Evolutionary conservation across 2,329 filamentous ascomycete species (phyloP).

Genomic region (Orbilia ellipsospora): DNA sequence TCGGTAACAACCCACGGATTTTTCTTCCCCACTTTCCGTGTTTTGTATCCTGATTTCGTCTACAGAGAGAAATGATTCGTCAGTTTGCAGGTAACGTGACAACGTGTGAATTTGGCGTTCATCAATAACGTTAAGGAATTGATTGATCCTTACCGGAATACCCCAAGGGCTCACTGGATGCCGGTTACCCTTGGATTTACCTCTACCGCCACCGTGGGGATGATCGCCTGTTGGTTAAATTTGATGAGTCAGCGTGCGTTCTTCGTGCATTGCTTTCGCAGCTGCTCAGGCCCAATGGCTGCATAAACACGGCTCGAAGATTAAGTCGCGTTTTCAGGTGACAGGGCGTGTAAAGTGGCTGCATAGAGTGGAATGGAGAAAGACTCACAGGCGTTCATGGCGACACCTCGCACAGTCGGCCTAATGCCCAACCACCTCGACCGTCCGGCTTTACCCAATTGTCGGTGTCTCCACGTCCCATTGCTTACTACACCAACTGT

Average conservation of each 20-base stretch:
- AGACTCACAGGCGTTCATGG: constrained; percentile 90
- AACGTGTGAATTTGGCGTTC: constrained; percentile 14
- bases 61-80: constrained; percentile 57
- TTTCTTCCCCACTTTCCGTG: constrained; percentile 56
- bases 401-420: constrained; percentile 94
- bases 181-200: constrained; percentile 98
- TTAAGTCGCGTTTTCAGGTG: not conserved
- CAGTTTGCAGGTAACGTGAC: constrained; percentile 39
- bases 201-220: constrained; percentile 97
- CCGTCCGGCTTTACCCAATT: constrained; percentile 93
- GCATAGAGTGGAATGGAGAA: not conserved
- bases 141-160: constrained; percentile 77
- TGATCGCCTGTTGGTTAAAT: constrained; percentile 74
- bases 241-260: constrained; percentile 49
- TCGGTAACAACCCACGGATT: constrained; percentile 51
- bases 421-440: constrained; percentile 93
- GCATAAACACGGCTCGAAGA: constrained; percentile 4
- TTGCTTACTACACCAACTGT: constrained; percentile 97
- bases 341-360: not conserved
- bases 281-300: not conserved
- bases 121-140: constrained; percentile 21
- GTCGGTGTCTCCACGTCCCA: constrained; percentile 85
- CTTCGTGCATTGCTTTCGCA: not conserved
- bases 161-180: constrained; percentile 97
- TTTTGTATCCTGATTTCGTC: constrained; percentile 67